phyloP scores from a whole-genome alignment of 768 basidiomycete genomes.

The Lyophyllum atratum region DNA sequence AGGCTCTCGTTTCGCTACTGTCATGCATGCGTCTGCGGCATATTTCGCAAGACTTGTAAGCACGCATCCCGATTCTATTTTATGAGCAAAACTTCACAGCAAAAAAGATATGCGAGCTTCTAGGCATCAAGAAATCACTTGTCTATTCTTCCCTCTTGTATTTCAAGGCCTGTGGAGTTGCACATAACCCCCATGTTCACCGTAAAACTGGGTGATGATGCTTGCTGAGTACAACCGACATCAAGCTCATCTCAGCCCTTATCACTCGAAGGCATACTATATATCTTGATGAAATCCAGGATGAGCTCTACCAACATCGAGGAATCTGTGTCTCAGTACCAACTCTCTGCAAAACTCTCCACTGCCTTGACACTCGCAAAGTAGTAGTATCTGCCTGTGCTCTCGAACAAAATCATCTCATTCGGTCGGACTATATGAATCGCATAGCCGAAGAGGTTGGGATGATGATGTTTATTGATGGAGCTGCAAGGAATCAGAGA shows the following conservation, averaged over 20 bases:
- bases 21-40: no score
- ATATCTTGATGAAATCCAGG: neutral
- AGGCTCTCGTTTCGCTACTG: no score
- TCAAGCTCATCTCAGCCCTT: neutral
- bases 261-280: neutral
- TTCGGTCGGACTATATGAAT: neutral
- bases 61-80: neutral
- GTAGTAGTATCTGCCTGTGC: neutral
- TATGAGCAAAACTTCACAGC: neutral
- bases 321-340: neutral
- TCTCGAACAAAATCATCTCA: neutral
- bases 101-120: neutral
- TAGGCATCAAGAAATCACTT: neutral
- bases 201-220: neutral
- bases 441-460: neutral
- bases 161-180: neutral
- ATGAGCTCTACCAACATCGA: neutral
- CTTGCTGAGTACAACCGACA: neutral
- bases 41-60: neutral
- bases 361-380: neutral
- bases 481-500: slow-evolving; percentile 12
- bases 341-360: neutral
- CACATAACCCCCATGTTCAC: neutral
- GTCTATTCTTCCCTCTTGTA: neutral
- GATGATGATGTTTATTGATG: slow-evolving; percentile 21